Base-by-base conservation (phyloP, 768 basidiomycete genomes). In the Cystofilobasidium capitatum region DNA sequence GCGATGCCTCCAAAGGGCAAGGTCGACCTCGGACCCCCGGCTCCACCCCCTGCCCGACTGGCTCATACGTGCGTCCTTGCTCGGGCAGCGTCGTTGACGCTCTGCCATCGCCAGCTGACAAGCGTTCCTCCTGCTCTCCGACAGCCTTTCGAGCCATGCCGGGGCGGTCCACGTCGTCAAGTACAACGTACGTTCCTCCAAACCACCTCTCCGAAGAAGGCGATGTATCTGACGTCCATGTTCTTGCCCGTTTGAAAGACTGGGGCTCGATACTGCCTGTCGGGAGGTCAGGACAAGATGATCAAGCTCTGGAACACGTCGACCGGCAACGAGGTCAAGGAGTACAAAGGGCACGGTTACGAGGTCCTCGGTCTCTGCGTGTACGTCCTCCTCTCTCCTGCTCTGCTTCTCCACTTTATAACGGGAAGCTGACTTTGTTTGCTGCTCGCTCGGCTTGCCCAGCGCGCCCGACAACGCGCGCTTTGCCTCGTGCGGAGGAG, bases 381-480 rank as follows among this genome's bases (percentile, higher is more conserved):
- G 92, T 93, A 73, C 73, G 89, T 80, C 17, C 26, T 26, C 45
- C 26, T 47, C 70, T 64, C 36, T 57, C 40, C 36, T 37, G 58
- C 58, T 54, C 44, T 9, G 22, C 24, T 12, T 13, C 24, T 54
- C 58, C 13, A 37, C 45, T 29, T 69, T 47, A 62, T 42, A 26
- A 20, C 5, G 42, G 39, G 24, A 40, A 9, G 40, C 22, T 45
- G 40, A 66, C 13, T 14, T 24, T 20, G 5, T 20, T 31, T 16
- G 31, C 44, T n/a, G 58, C 36, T 26, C 42, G 26, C 42, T 29
- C 65, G 10, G 55, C 62, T 40, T 35, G 22, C 62, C 22, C 71
- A 94, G 89, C 45, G 83, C 91, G 49, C 86, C 91, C 71, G 94
- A 99, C 78, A 99, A 99, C 79, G 86, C 88, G 35, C 87, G 88